Base-by-base conservation (phyloP, 2,329 filamentous ascomycete genomes). In the Pseudomassariella vexata region DNA sequence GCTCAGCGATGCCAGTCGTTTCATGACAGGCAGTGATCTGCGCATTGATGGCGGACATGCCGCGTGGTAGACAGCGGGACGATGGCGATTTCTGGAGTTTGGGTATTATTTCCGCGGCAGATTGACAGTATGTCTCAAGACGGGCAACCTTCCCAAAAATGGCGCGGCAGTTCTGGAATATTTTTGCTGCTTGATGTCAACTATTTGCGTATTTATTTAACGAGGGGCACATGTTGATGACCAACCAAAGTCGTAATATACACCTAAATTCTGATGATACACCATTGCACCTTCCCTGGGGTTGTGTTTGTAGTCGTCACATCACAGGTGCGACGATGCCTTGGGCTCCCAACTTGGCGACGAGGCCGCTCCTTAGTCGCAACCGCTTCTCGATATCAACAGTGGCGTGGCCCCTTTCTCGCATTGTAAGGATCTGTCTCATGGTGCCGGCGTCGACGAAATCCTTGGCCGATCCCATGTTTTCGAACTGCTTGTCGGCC, bases 31-130 rank as follows among this genome's bases (percentile, higher is more conserved):
- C 1, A 70, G 73, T 20, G 79, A 84, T 43, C 51, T 87, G 50
- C 62, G 80, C 19, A 79, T 86, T 29, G 82, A 87, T 49, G 82
- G 82, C 9, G 82, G 82, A 0, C 82, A 87, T 49, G 55, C 63
- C 24, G 70, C 72, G 12, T 79, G 74, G 74, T 79, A 60, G 11
- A 19, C 28, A 9, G 24, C 17, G 28, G 21, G 24, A 32, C 35
- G 29, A 34, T n/a, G n/a, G n/a, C n/a, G n/a, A n/a, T n/a, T n/a
- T n/a, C n/a, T n/a, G n/a, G n/a, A n/a, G n/a, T n/a, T n/a, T n/a
- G n/a, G n/a, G n/a, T n/a, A n/a, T n/a, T n/a, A n/a, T n/a, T n/a
- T n/a, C n/a, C n/a, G n/a, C n/a, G n/a, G n/a, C n/a, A n/a, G n/a
- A n/a, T n/a, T n/a, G n/a, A n/a, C n/a, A n/a, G n/a, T n/a, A n/a